phyloP scores from a whole-genome alignment of 305 asterid species.

The Fraxinus paxiana region DNA sequence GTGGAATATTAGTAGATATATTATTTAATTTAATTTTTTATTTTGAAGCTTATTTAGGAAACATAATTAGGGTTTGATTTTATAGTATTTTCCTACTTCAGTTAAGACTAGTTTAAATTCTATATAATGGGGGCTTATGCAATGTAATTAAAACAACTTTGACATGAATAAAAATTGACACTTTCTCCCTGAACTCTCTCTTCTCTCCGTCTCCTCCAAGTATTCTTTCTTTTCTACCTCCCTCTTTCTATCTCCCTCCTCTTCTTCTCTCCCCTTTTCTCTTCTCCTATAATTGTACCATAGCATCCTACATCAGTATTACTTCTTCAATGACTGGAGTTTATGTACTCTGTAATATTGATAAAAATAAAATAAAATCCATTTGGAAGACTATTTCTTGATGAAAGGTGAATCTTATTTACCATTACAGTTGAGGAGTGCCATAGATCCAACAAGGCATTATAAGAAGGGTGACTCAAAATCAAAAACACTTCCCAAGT shows the following conservation, averaged over 20 bases:
- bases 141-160: not conserved
- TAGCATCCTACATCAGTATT: not conserved
- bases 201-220: not conserved
- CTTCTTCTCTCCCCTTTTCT: not conserved
- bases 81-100: not conserved
- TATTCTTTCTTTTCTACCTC: not conserved
- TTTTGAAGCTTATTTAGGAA: too few relatives aligned
- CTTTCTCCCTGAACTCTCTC: not conserved
- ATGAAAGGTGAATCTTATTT: constrained; percentile 2
- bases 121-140: not conserved
- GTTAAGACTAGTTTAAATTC: not conserved
- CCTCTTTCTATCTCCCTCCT: not conserved
- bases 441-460: constrained; percentile 75
- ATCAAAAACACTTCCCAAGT: constrained; percentile 67
- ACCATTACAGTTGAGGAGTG: constrained; percentile 54
- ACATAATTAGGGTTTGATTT: not conserved
- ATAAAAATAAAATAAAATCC: not conserved
- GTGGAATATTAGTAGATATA: not conserved
- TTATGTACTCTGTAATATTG: not conserved
- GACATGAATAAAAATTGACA: not conserved
- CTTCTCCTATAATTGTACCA: not conserved
- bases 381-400: constrained; percentile 1
- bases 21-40: too few relatives aligned
- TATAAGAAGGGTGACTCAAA: constrained; percentile 67
- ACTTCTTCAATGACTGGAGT: not conserved